These are phyloP conservation scores for Bombardia bombarda DNA, from an alignment of 495 filamentous ascomycete species.

Conservation along the genomic window DNA sequence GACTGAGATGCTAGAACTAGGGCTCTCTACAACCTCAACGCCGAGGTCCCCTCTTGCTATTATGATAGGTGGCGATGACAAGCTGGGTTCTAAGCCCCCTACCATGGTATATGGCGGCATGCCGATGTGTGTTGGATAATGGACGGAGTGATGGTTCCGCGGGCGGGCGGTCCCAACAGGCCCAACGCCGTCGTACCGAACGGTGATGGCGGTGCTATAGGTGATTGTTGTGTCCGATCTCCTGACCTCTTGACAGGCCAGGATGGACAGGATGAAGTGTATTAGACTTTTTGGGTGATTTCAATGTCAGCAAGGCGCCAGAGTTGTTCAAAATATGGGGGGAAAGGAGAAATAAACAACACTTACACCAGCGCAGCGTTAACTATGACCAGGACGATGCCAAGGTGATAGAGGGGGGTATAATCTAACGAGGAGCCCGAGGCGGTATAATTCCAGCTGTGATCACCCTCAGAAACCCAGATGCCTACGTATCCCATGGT, in stretches of 20 bases:
- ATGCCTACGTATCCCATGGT: constrained; percentile 16
- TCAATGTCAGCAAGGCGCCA: no score
- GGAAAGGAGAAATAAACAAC: no score
- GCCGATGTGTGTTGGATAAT: no score
- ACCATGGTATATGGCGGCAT: not conserved
- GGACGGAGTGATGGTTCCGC: constrained; percentile 1
- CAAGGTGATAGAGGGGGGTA: constrained; percentile 13
- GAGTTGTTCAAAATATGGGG: no score
- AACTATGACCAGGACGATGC: constrained; percentile 11
- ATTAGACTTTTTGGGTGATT: constrained; percentile 5
- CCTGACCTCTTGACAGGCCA: constrained; percentile 14
- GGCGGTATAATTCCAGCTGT: constrained; percentile 5
- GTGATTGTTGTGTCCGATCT: constrained; percentile 8
- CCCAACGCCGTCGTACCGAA: constrained; percentile 17
- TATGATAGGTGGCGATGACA: not conserved
- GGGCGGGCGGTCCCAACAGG: constrained; percentile 13
- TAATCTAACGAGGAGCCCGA: no score
- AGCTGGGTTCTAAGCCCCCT: no score
- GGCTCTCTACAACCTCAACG: not conserved
- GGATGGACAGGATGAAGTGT: constrained; percentile 12
- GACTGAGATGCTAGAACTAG: no score
- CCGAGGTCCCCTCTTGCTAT: not conserved
- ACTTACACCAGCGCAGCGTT: constrained; percentile 9
- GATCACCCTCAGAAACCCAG: constrained; percentile 14
- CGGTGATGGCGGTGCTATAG: constrained; percentile 3